Conservation (phyloP, 139 green algal genomes). For the Chlorella sp. region DNA sequence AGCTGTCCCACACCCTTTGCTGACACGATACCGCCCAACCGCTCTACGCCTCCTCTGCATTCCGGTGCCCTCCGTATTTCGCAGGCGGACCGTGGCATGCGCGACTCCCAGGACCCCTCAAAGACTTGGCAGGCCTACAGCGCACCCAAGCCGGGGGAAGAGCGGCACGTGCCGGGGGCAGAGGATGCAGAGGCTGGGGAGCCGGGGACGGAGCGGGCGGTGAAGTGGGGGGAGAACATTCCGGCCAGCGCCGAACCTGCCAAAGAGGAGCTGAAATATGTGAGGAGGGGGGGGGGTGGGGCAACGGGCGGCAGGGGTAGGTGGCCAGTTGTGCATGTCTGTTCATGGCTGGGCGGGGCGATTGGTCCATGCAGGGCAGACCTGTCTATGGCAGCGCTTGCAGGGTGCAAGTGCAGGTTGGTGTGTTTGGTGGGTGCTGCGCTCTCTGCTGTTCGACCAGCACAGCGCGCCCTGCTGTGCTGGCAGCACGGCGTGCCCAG, state of each 20-base stretch:
- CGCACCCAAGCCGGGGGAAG: background rate
- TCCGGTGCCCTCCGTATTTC: no score
- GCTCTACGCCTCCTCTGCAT: background rate
- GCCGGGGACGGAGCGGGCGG: slow-evolving; percentile 4
- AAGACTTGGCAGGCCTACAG: slow-evolving; percentile 7
- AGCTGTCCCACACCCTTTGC: no score
- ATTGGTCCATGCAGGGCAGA: no score
- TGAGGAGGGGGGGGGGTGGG: background rate
- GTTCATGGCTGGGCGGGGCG: no score
- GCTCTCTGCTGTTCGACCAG: no score
- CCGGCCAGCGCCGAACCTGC: slow-evolving; percentile 3
- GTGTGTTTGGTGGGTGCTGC: no score
- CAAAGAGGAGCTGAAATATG: slow-evolving; percentile 28
- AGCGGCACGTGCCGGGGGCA: background rate
- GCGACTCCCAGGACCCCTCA: slow-evolving; percentile 17
- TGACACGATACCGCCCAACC: no score
- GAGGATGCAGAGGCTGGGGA: background rate
- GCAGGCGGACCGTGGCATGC: background rate
- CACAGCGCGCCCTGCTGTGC: no score
- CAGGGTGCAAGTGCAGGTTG: no score
- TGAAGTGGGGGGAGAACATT: slow-evolving; percentile 36
- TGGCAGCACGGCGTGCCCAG: no score
- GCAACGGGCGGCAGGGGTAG: background rate
- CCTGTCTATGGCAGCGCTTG: no score
- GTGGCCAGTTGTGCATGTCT: no score